Evolutionary conservation across 805 yeast genomes (phyloP).

Genomic region (Wickerhamomyces canadensis): DNA sequence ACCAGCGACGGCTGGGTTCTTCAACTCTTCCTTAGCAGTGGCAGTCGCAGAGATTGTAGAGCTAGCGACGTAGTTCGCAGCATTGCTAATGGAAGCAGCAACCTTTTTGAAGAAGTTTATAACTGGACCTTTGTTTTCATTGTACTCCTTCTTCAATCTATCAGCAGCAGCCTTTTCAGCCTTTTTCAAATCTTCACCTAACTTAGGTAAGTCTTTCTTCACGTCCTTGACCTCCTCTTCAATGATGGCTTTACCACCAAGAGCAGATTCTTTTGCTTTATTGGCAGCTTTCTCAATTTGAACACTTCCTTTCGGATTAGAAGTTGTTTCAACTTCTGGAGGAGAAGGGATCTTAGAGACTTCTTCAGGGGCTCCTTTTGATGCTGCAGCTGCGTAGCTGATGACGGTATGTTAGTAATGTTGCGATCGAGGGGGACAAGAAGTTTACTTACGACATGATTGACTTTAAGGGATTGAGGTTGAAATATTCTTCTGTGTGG

Average conservation of each 20-base stretch:
- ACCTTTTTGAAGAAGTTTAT: constrained; percentile 16
- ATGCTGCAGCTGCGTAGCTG: constrained; percentile 12
- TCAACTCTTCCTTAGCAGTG: constrained; percentile 36
- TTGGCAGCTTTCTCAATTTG: constrained; percentile 14
- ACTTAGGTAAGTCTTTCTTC: constrained; percentile 21
- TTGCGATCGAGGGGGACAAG: too few relatives aligned
- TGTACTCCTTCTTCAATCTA: constrained; percentile 27
- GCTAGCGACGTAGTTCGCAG: constrained; percentile 16
- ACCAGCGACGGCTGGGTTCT: constrained; percentile 57
- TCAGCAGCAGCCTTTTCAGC: constrained; percentile 31
- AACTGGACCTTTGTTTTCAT: constrained; percentile 24
- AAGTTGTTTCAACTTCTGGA: constrained; percentile 5
- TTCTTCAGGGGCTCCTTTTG: constrained; percentile 5
- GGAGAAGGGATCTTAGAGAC: constrained; percentile 8
- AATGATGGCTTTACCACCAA: constrained; percentile 14
- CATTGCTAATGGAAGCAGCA: constrained; percentile 18
- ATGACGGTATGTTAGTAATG: constrained; percentile 1
- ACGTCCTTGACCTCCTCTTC: constrained; percentile 24
- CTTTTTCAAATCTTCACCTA: constrained; percentile 25
- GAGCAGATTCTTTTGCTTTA: constrained; percentile 14
- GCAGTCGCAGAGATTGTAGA: constrained; percentile 18
- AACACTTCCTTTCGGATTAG: constrained; percentile 18
- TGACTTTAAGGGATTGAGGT: too few relatives aligned
- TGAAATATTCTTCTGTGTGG: too few relatives aligned
- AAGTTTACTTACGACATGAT: too few relatives aligned